Evolutionary conservation across 441 rosid genomes (phyloP), one percentile per base, ranked within the genome.

Genomic region (Omphalea diandra): DNA sequence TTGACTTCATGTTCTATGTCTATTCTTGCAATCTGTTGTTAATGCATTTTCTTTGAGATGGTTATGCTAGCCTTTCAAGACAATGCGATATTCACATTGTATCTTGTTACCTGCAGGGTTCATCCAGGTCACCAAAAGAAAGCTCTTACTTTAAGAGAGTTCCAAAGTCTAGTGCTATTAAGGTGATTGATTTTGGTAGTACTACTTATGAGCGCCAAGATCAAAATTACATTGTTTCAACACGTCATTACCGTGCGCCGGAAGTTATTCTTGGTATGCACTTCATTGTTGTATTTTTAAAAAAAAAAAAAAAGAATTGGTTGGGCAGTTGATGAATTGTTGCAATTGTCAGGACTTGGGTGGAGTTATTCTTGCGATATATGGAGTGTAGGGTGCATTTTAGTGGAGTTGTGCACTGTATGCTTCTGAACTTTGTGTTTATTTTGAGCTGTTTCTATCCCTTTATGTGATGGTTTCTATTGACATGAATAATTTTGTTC

Each of bases 341-440:
- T n/a, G n/a, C n/a, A n/a, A n/a, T n/a, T n/a, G n/a, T n/a, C 81
- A 93, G 98, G 98, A 54, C 83, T 94, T 70, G 96, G 97, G 74
- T 94, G 97, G 98, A 91, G 85, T 63, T 91, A 91, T 83, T 90
- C 98, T 49, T 94, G 97, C 80, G 97, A 94, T 74, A 75, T 94
- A 72, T 94, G 96, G 97, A 94, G 97, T 76, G 85, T 90, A 18
- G 98, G 97, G 62, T 94, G 98, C 85, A 94, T 94, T 71, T 85
- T 94, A 65, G 90, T 89, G 67, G 97, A 94, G 79, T 85, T 94
- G 66, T 91, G 98, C 83, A 88, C 97, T 61, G 98, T 90, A 83
- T 79, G 90, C 83, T 67, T 76, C 75, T 62, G 24, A 10, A 44
- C 49, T 5, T 44, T 44, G 5, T 33, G 47, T 32, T n/a, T 62